Evolutionary conservation across 1,139 yeast genomes (phyloP), one percentile per base, ranked within the genome.

Genomic region (Pichia sp.): DNA sequence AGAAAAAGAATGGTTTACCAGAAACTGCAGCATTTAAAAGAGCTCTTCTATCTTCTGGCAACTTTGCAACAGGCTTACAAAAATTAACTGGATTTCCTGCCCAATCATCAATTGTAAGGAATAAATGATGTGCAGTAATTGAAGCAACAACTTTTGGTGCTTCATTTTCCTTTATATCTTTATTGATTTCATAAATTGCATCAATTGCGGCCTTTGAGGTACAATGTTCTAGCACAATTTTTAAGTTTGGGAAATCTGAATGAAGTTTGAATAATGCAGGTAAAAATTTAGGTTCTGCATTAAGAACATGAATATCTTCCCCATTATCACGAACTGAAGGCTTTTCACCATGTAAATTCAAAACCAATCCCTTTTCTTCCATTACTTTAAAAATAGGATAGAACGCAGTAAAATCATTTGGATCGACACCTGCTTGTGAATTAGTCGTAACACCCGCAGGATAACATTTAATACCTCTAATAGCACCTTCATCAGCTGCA

Each of bases 361-460:
- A 77, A 16, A 93, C 84, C 64, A 93, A 72, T 49, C 80, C 78
- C 56, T 86, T 79, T 58, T 80, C 76, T 69, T 93, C 86, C 91
- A 93, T 84, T 22, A 88, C 96, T 63, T 85, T 78, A 66, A 93
- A 93, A 13, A 93, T 77, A 5, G 96, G 96, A 67, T 90, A 93
- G 65, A 90, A 95, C 5, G 79, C 82, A 49, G 84, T 79, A 68
- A 93, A 93, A 64, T 93, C 96, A 62, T 90, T 88, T 30, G 95
- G 95, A 67, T 86, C 93, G 38, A 93, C 97, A 45, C 99, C 99
- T n/a, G 84, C 88, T 49, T 79, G 71, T 9, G 96, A 88, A 71
- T 93, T 95, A 48, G 99, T 93, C 16, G 99, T 93, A 36, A 95
- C 99, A 47, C 99, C 99, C 1, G 98, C 97, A 33, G 99, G 99